Conservation (phyloP, 2,329 filamentous ascomycete species). For the Aureobasidium lini region DNA sequence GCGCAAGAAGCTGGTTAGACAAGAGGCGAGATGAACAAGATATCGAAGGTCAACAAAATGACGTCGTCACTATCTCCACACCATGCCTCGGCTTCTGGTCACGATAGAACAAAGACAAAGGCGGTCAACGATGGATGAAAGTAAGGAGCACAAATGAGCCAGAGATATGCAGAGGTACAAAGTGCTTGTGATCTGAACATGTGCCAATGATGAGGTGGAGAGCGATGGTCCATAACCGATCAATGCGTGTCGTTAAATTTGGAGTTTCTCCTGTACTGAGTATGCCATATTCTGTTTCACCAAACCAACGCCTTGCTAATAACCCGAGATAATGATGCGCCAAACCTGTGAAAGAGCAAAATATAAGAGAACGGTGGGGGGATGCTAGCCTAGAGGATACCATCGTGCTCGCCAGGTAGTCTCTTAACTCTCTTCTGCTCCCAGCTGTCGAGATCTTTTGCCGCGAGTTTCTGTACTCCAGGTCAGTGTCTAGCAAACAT, state of each 20-base stretch:
- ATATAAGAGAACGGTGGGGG: not conserved
- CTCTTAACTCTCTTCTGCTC: constrained; percentile 92
- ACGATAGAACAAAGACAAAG: not conserved
- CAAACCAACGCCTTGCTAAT: constrained; percentile 12
- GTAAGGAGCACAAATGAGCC: not conserved
- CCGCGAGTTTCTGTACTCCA: constrained; percentile 58
- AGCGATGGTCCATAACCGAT: not conserved
- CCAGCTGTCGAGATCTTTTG: constrained; percentile 91
- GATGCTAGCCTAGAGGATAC: constrained; percentile 51
- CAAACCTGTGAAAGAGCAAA: not conserved
- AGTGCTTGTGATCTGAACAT: not conserved
- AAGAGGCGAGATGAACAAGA: not conserved
- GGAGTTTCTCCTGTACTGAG: not conserved
- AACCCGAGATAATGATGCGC: not conserved
- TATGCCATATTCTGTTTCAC: not conserved
- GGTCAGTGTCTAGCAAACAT: constrained; percentile 7
- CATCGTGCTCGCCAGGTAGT: constrained; percentile 83
- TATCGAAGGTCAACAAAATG: not conserved
- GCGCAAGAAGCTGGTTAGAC: not conserved
- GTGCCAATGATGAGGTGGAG: not conserved
- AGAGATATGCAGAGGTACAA: not conserved
- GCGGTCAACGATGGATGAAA: not conserved
- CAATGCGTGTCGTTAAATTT: not conserved
- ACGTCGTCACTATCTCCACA: not conserved
- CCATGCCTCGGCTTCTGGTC: not conserved